Base-by-base conservation (phyloP, 169 alveolate species). In the Plasmodium billcollinsi region DNA sequence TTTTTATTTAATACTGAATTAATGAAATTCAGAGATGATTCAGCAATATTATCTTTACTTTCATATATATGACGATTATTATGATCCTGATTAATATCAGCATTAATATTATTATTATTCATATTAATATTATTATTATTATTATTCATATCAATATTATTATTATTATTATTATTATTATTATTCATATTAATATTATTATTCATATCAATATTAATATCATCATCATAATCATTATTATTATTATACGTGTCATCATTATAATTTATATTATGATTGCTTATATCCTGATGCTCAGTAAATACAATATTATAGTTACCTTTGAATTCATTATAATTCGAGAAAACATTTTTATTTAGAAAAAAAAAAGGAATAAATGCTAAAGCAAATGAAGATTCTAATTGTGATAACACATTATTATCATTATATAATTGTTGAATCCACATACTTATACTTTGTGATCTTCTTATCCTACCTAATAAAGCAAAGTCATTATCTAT, bases 401-500 rank as follows among this genome's bases (percentile, higher is more conserved):
- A 63, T 62, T 95, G 97, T 2, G 94, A 43, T 54, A 66, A 91
- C 2, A 94, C 75, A 74, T 94, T 94, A 52, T 93, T 95, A 63
- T 96, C 98, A 67, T 93, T 93, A 65, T 89, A 70, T 66, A 96
- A 83, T 93, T 96, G 98, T 88, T 96, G 98, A 85, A 95, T 96
- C 98, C 98, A 96, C 98, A 96, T 96, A 45, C 96, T 72, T 76
- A 95, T 62, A 89, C 94, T 78, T 94, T 95, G 97, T 54, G 95
- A 78, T 15, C 96, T 80, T 54, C 96, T 85, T 33, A 88, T 94
- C 92, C 98, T 70, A 2, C 94, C 97, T 14, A 94, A 24, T 73
- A 95, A 74, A 61, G 75, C 59, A 59, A 93, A 95, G 21, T 73
- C 75, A 47, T 95, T 94, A 92, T 96, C 98, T 20, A 93, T 94